Evolutionary conservation across 768 basidiomycete species (phyloP).

Genomic region (Tulasnella sp.): DNA sequence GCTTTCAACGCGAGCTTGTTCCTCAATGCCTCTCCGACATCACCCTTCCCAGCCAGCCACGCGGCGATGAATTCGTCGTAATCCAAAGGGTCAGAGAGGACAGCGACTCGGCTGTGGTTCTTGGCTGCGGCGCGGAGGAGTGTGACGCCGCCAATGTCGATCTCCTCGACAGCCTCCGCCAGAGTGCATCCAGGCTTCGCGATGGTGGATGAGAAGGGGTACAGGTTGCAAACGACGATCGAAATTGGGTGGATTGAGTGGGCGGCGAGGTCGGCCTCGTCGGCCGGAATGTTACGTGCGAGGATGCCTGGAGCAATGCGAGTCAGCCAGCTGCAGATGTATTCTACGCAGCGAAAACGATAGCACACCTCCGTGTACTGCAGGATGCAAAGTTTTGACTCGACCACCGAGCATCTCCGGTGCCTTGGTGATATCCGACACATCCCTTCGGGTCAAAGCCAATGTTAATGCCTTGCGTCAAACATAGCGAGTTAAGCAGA

Average conservation of each 20-base stretch:
- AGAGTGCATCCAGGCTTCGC: slow-evolving; percentile 81
- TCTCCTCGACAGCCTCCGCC: slow-evolving; percentile 89
- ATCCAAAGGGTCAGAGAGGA: slow-evolving; percentile 81
- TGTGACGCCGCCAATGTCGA: slow-evolving; percentile 98
- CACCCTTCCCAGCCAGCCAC: slow-evolving; percentile 63
- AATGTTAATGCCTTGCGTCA: background rate
- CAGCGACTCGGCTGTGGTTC: slow-evolving; percentile 87
- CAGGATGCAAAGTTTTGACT: slow-evolving; percentile 97
- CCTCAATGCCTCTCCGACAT: slow-evolving; percentile 58
- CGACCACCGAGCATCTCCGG: slow-evolving; percentile 98
- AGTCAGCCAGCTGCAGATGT: background rate
- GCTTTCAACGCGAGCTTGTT: slow-evolving; percentile 88
- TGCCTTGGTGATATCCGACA: slow-evolving; percentile 92
- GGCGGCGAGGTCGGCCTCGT: slow-evolving; percentile 70
- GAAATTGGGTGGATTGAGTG: slow-evolving; percentile 87
- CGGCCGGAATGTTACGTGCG: slow-evolving; percentile 81
- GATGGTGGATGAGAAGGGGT: slow-evolving; percentile 90
- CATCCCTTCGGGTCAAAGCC: no score
- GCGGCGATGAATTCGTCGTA: slow-evolving; percentile 71
- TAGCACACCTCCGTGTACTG: slow-evolving; percentile 81
- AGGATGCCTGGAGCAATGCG: slow-evolving; percentile 58
- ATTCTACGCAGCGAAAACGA: background rate
- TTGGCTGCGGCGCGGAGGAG: slow-evolving; percentile 96
- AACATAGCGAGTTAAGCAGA: background rate
- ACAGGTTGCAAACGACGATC: slow-evolving; percentile 98